Evolutionary conservation across 2,329 filamentous ascomycete species (phyloP).

Genomic region (Botrytis medusae): DNA sequence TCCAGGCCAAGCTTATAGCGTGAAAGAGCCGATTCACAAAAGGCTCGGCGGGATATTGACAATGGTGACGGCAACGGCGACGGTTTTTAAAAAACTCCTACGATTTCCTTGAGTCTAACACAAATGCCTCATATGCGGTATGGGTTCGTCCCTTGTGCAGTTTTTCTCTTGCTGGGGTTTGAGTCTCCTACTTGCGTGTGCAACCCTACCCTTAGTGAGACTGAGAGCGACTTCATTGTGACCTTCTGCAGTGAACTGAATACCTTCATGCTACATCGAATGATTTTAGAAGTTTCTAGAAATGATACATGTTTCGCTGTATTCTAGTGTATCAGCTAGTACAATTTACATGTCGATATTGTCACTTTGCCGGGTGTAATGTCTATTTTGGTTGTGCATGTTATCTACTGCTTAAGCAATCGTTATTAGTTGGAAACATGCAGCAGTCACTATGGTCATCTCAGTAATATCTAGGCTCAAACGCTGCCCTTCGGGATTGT

Average conservation of each 20-base stretch:
- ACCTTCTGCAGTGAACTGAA: background rate
- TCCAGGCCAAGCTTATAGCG: background rate
- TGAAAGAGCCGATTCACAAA: background rate
- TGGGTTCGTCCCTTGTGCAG: background rate
- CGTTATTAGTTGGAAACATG: background rate
- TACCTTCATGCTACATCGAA: background rate
- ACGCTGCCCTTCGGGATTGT: background rate
- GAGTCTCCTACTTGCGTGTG: background rate
- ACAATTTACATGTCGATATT: background rate
- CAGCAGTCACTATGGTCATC: background rate
- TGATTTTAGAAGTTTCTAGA: slow-evolving; percentile 15
- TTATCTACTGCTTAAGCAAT: background rate
- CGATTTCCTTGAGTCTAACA: background rate
- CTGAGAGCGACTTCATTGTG: slow-evolving; percentile 3
- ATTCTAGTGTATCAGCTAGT: slow-evolving; percentile 6
- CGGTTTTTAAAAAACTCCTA: background rate
- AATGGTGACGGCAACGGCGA: background rate
- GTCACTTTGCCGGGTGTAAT: slow-evolving; percentile 4
- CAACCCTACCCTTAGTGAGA: background rate
- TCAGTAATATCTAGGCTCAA: background rate
- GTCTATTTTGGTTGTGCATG: background rate
- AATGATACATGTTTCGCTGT: background rate
- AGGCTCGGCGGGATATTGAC: background rate
- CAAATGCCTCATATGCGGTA: background rate
- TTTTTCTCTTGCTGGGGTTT: background rate